A percentile compares a stretch with the other conserved stretches of the same genome.
Conservation (phyloP, 1,284 basidiomycete species). For the Trichosporon coremiiforme region DNA sequence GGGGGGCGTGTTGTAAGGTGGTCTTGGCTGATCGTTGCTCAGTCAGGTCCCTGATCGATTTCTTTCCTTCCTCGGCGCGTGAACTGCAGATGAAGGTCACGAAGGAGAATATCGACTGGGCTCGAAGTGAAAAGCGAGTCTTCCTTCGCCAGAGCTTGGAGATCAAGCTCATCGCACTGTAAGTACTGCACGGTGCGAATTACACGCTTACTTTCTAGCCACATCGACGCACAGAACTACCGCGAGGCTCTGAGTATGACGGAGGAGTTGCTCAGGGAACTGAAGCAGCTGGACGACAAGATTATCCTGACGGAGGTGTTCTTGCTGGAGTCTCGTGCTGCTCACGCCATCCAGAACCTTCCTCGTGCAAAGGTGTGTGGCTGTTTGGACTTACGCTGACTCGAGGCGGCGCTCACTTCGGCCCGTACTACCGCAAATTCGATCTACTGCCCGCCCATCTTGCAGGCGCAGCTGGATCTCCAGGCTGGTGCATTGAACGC, state of each 20-base stretch:
- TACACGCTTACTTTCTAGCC: conserved; percentile 56
- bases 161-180: conserved; percentile 83
- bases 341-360: conserved; percentile 87
- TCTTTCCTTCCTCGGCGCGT: conserved; percentile 76
- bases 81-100: conserved; percentile 82
- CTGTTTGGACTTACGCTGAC: not conserved
- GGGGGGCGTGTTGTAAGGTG: not conserved
- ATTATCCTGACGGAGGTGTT: conserved; percentile 97
- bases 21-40: conserved; percentile 7
- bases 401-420: conserved; percentile 82
- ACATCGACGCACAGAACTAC: conserved; percentile 76
- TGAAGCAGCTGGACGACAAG: conserved; percentile 94
- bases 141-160: conserved; percentile 95
- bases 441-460: conserved; percentile 92
- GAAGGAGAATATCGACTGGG: conserved; percentile 91
- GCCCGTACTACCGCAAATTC: conserved; percentile 93
- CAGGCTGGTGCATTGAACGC: conserved; percentile 91
- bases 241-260: conserved; percentile 80
- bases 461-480: conserved; percentile 90
- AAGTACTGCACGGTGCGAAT: conserved; percentile 45
- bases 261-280: conserved; percentile 80
- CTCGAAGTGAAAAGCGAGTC: conserved; percentile 85
- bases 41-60: conserved; percentile 91
- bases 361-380: conserved; percentile 80
- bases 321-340: conserved; percentile 86